A percentile compares a stretch with the other conserved stretches of the same genome.
phyloP scores from a whole-genome alignment of 768 basidiomycete species.

The Stropharia rugosoannulata region DNA sequence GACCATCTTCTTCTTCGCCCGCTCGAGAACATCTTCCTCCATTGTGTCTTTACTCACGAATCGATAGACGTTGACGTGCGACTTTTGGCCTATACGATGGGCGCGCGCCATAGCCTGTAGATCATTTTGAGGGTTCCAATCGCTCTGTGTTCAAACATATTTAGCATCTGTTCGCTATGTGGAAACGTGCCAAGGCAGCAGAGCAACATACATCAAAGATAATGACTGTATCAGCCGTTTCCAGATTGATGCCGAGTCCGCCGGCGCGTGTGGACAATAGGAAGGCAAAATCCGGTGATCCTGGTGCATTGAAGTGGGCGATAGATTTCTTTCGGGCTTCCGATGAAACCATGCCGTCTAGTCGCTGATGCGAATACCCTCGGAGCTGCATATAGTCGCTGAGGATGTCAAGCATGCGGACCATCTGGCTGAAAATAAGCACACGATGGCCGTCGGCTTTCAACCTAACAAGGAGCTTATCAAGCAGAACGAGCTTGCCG shows the following conservation, averaged over 20 bases:
- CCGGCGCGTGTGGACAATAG: constrained; percentile 95
- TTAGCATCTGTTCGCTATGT: neutral
- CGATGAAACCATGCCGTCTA: constrained; percentile 94
- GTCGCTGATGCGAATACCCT: constrained; percentile 88
- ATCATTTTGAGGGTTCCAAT: constrained; percentile 99
- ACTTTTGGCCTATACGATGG: constrained; percentile 98
- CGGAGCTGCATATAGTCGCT: constrained; percentile 94
- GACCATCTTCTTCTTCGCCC: constrained; percentile 99
- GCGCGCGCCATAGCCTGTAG: constrained; percentile 99
- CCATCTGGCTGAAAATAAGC: constrained; percentile 99
- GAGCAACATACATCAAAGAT: constrained; percentile 85
- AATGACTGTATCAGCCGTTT: constrained; percentile 98
- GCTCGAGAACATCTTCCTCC: constrained; percentile 97
- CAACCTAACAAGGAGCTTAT: constrained; percentile 90
- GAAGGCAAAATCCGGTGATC: constrained; percentile 95
- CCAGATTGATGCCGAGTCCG: constrained; percentile 96
- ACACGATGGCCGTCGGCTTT: constrained; percentile 94
- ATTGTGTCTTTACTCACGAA: constrained; percentile 99
- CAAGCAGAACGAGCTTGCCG: constrained; percentile 97
- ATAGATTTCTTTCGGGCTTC: constrained; percentile 95
- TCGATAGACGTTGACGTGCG: constrained; percentile 97
- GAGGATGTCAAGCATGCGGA: constrained; percentile 96
- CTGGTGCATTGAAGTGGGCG: constrained; percentile 93
- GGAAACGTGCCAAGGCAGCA: constrained; percentile 4
- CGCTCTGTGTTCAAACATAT: constrained; percentile 56